These are phyloP conservation scores for Monilinia aucupariae DNA, from an alignment of 2,329 filamentous ascomycete genomes.

Conservation along the genomic window DNA sequence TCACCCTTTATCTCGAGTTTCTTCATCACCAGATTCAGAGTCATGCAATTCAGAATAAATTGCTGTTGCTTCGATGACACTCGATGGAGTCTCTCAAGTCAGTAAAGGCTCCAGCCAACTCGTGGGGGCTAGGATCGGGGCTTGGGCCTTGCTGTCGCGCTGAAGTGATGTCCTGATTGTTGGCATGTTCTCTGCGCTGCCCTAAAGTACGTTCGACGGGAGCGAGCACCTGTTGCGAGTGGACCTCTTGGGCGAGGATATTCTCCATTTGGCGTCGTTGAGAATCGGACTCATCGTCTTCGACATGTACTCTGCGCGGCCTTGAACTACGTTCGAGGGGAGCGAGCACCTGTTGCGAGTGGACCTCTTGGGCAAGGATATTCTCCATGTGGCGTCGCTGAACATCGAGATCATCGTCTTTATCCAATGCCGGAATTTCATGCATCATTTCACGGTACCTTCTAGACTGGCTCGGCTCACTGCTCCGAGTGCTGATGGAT, in stretches of 20 bases:
- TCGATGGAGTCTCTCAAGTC: no score
- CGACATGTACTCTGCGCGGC: no score
- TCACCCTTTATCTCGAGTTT: no score
- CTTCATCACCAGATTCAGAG: no score
- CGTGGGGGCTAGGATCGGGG: no score
- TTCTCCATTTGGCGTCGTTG: no score
- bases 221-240: not conserved
- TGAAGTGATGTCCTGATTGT: not conserved
- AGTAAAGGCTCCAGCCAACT: not conserved
- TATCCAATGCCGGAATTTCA: no score
- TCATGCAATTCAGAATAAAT: not conserved
- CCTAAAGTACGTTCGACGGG: not conserved
- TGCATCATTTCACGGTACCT: not conserved
- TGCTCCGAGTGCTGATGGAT: no score
- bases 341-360: not conserved
- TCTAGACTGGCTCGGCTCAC: not conserved
- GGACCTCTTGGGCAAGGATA: not conserved
- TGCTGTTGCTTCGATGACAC: no score
- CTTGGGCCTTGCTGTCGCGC: not conserved
- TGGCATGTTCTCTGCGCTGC: not conserved
- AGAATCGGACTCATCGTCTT: no score
- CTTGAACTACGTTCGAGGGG: not conserved
- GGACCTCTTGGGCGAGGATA: not conserved
- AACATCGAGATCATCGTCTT: no score
- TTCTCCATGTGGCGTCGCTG: no score